A percentile compares a stretch with the other conserved stretches of the same genome.
Evolutionary conservation across 345 rosid genomes (phyloP).

Genomic region (Erucastrum elatum): DNA sequence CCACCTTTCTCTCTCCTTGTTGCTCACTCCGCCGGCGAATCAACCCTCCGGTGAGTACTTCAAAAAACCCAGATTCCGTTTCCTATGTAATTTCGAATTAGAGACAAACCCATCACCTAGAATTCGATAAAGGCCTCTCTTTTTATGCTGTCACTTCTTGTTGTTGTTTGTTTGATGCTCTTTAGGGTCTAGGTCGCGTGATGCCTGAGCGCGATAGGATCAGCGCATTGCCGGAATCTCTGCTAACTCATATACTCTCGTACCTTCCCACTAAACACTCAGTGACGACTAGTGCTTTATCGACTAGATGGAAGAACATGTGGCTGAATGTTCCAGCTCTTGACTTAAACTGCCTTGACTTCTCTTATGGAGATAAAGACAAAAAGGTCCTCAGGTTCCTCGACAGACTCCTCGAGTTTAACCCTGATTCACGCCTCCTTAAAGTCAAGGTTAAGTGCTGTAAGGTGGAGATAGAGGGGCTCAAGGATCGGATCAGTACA

Average conservation of each 20-base stretch:
- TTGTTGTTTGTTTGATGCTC: no score
- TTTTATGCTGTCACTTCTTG: no score
- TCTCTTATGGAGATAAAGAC: background rate
- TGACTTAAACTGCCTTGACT: background rate
- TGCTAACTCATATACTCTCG: slow-evolving; percentile 20
- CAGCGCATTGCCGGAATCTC: slow-evolving; percentile 22
- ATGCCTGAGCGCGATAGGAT: background rate
- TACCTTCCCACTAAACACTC: slow-evolving; percentile 17
- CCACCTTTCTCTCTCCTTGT: background rate
- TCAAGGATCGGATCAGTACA: background rate
- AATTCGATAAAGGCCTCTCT: background rate
- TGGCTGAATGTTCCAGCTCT: slow-evolving; percentile 23
- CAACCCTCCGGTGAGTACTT: slow-evolving; percentile 11
- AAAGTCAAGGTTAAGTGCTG: background rate
- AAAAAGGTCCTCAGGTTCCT: background rate
- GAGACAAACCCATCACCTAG: background rate
- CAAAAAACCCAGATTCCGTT: background rate
- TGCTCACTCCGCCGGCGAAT: slow-evolving; percentile 8
- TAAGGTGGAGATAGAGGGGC: background rate
- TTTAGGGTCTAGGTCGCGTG: background rate
- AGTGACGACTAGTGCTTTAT: slow-evolving; percentile 18
- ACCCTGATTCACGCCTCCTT: background rate
- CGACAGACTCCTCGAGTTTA: background rate
- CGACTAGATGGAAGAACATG: slow-evolving; percentile 12
- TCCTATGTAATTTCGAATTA: background rate